phyloP scores from a whole-genome alignment of 352 stramenopile genomes.

The Pseudoperonospora humuli region DNA sequence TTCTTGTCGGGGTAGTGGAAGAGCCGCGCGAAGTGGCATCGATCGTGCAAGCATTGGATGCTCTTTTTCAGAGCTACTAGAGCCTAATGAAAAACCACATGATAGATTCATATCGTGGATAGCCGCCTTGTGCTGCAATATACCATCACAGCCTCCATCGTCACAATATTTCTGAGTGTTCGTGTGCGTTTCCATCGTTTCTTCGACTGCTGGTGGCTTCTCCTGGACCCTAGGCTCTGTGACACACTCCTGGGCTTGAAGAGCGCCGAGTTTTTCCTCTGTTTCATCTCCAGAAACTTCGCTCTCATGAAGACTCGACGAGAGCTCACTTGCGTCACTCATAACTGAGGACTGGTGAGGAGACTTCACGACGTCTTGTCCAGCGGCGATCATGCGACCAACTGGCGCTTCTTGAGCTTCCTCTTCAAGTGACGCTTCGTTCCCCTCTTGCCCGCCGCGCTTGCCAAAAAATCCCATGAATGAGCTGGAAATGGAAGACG shows the following conservation, averaged over 20 bases:
- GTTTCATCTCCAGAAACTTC: slow-evolving; percentile 22
- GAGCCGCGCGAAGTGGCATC: slow-evolving; percentile 27
- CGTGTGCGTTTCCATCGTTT: slow-evolving; percentile 5
- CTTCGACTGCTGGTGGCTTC: background rate
- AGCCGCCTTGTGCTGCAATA: background rate
- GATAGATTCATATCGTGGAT: slow-evolving; percentile 8
- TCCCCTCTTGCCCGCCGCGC: slow-evolving; percentile 15
- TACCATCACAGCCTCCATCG: background rate
- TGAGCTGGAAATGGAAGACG: slow-evolving; percentile 69
- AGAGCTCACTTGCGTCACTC: slow-evolving; percentile 26
- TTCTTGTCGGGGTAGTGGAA: slow-evolving; percentile 33
- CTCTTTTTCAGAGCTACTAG: slow-evolving; percentile 13
- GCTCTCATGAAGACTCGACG: slow-evolving; percentile 22
- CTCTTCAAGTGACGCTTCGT: slow-evolving; percentile 23
- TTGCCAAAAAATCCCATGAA: slow-evolving; percentile 67
- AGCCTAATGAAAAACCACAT: slow-evolving; percentile 8
- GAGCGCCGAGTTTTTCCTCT: slow-evolving; percentile 20
- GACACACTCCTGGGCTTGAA: slow-evolving; percentile 2
- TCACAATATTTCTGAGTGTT: background rate
- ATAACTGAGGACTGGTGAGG: slow-evolving; percentile 17
- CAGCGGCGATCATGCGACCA: slow-evolving; percentile 53
- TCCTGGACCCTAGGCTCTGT: background rate
- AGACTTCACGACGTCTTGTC: slow-evolving; percentile 36
- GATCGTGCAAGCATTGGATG: slow-evolving; percentile 23
- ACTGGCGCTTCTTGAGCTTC: slow-evolving; percentile 40